Evolutionary conservation across 306 rosid species (phyloP), one percentile per base, ranked within the genome.

Genomic region (Macrotyloma uniflorum): DNA sequence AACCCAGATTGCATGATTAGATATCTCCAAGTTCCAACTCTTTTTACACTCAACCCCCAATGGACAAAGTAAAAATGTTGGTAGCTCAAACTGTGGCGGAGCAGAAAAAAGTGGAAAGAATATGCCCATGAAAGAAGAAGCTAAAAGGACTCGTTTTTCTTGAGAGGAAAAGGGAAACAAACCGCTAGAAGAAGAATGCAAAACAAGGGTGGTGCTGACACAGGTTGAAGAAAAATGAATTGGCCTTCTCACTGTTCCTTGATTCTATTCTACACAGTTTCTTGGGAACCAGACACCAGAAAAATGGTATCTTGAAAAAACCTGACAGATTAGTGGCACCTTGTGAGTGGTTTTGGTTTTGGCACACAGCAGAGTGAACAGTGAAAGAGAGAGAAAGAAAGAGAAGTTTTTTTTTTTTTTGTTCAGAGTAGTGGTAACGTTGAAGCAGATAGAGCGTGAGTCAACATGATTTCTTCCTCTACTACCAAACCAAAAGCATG

Each of bases 401-500:
- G 73, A 32, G 69, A 28, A 12, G 15, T 20, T 8, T 19, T 11
- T 5, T 59, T 15, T 61, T 33, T 20, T 9, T 72, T 19, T 54
- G n/a, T 43, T 43, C 62, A 79, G 76, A 83, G 55, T 1, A 55
- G 81, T 82, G 75, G 83, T 22, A 82, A 74, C 77, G 83, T 79
- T 85, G 91, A 84, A 79, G 85, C 79, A 81, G 90, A 85, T 66
- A 61, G 76, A 87, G 92, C 47, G 58, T 66, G 85, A 88, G 90
- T 90, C 91, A 88, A 85, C 89, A 80, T 69, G 83, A 82, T 83
- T 85, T 85, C 91, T 77, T 73, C 90, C 84, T 70, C 80, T 46
- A 68, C 58, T 61, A 47, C 62, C 75, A 47, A 22, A 42, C 63
- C 87, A 69, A 89, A 84, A 84, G 90, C 91, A 86, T 78, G 91